phyloP scores from a whole-genome alignment of 2,329 filamentous ascomycete genomes.

The Alternaria viburni region DNA sequence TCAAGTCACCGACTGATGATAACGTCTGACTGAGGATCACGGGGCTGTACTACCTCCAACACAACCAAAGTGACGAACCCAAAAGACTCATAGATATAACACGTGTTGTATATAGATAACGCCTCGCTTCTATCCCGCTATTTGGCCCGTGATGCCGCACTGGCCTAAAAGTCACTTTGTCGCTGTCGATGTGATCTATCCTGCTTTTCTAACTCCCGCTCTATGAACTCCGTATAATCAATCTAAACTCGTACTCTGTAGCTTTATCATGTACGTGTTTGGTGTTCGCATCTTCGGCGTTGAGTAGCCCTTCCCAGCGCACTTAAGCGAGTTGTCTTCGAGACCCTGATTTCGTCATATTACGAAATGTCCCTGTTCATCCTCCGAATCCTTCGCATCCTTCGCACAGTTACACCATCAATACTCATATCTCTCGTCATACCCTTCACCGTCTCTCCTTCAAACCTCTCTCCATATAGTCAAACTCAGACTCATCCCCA shows the following conservation, averaged over 20 bases:
- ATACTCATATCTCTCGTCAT: no score
- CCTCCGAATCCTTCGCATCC: neutral
- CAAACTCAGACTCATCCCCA: no score
- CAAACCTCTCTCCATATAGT: no score
- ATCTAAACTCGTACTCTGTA: no score
- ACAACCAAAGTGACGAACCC: neutral
- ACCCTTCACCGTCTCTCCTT: no score
- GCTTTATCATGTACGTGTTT: accelerated
- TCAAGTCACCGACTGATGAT: neutral
- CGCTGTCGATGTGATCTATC: neutral
- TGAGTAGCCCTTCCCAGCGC: neutral
- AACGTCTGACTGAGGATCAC: neutral
- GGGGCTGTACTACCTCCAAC: neutral
- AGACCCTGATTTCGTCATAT: neutral
- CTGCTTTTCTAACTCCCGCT: accelerated
- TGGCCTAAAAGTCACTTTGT: neutral
- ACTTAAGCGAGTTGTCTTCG: neutral
- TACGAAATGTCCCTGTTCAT: neutral
- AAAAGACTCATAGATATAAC: neutral
- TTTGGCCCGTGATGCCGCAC: neutral
- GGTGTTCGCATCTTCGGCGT: neutral
- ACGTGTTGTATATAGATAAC: neutral
- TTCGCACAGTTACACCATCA: neutral
- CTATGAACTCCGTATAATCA: neutral
- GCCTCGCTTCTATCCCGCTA: neutral